phyloP scores from a whole-genome alignment of 495 filamentous ascomycete species.

The Ascobolus immersus region DNA sequence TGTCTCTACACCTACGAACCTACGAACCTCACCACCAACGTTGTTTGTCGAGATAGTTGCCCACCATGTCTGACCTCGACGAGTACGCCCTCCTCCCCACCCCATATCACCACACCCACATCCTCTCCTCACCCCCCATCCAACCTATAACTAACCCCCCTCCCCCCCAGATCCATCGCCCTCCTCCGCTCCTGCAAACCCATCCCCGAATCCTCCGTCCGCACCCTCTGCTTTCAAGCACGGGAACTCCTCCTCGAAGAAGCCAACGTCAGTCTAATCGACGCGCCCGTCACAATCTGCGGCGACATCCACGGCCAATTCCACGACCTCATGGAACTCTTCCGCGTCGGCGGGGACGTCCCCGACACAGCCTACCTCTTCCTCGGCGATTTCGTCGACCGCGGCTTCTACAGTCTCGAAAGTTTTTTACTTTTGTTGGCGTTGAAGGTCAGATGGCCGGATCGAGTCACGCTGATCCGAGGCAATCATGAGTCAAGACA shows the following conservation, averaged over 20 bases:
- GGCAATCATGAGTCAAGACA: slow-evolving; percentile 95
- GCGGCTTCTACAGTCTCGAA: slow-evolving; percentile 93
- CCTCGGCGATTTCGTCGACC: slow-evolving; percentile 97
- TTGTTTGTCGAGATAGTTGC: too few species aligned
- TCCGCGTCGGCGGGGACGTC: slow-evolving; percentile 80
- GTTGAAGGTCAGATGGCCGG: slow-evolving; percentile 90
- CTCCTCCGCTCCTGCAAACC: slow-evolving; percentile 85
- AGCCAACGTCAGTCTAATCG: slow-evolving; percentile 87
- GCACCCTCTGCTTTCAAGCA: slow-evolving; percentile 93
- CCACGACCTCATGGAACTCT: slow-evolving; percentile 95
- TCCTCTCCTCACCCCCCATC: neutral
- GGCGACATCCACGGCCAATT: slow-evolving; percentile 98
- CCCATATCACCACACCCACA: neutral
- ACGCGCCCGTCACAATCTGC: slow-evolving; percentile 95
- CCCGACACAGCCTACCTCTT: slow-evolving; percentile 97
- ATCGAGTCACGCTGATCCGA: slow-evolving; percentile 88
- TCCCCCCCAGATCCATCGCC: slow-evolving; percentile 47
- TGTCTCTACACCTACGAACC: neutral
- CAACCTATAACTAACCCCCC: slow-evolving; percentile 2
- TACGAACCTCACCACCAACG: slow-evolving; percentile 1
- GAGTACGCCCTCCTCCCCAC: slow-evolving; percentile 25
- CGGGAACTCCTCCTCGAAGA: slow-evolving; percentile 92
- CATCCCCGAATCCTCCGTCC: slow-evolving; percentile 82
- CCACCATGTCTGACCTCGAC: slow-evolving; percentile 65
- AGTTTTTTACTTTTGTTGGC: slow-evolving; percentile 83